Base-by-base conservation (phyloP, 495 filamentous ascomycete genomes). In the Beverwykella pulmonaria region DNA sequence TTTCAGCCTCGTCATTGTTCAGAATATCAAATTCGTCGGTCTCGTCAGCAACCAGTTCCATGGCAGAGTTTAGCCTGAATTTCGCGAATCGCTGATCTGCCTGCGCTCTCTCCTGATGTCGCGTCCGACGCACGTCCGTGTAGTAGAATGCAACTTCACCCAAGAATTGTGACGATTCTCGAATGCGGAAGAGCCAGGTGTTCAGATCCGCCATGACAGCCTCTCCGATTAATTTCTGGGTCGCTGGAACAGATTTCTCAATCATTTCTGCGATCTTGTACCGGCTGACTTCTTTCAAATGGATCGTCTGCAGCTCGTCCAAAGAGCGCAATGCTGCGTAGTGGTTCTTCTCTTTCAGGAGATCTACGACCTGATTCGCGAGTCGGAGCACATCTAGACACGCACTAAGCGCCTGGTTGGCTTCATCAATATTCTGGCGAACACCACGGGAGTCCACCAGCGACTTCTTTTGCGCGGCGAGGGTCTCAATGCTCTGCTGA, bases 71-170 rank as follows among this genome's bases (percentile, higher is more conserved):
- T 17, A 99, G 81, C 73, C 90, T 95, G 79, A 96, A 96, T 63
- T 88, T 86, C 46, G 82, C 81, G 23, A 97, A 77, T 72, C 88
- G 90, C 10, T 85, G 81, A 55, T 90, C 83, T 22, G 82, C 82
- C 61, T 93, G 87, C 30, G 87, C 83, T 20, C 94, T 83, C 63
- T 93, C 87, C 72, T 92, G 90, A 69, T 96, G 92, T 56, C 94
- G 83, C 39, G 83, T 83, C 61, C 93, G 86, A n/a, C 94, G 85
- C 70, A 95, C 82, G 67, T 96, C 88, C 0, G 94, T 98, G 71
- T 96, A 91, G 72, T 92, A 97, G 73, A 99, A 92, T 23, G 94
- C 92, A n/a, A 99, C 89, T 76, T 98, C 93, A 2, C 94, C 94
- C 23, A 99, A 80, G 59, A 93, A 96, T 65, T 96, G 92, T 0